Evolutionary conservation across 2,329 filamentous ascomycete genomes (phyloP).

Genomic region (Phaeophleospora eucalypticola): DNA sequence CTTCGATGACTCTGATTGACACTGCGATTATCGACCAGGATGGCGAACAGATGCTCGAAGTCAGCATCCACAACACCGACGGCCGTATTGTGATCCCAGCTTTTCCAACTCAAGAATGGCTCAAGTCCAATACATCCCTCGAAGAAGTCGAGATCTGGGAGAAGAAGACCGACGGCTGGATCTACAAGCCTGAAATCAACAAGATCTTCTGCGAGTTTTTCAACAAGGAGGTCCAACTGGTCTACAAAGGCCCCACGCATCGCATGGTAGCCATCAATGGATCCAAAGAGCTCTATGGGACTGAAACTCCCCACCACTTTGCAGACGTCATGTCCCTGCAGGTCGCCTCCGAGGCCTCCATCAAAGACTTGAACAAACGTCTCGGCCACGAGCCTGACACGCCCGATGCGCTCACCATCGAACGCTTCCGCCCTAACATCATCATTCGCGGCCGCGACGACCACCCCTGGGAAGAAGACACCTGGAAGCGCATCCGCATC

Average conservation of each 20-base stretch:
- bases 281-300: slow-evolving; percentile 50
- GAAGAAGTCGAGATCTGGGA: slow-evolving; percentile 56
- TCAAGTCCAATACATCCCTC: slow-evolving; percentile 50
- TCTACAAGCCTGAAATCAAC: slow-evolving; percentile 52
- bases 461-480: slow-evolving; percentile 58
- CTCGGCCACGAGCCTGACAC: slow-evolving; percentile 41
- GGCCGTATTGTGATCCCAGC: slow-evolving; percentile 51
- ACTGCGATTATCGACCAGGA: slow-evolving; percentile 45
- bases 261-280: slow-evolving; percentile 55
- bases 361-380: slow-evolving; percentile 56
- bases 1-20: slow-evolving; percentile 60
- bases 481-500: slow-evolving; percentile 57
- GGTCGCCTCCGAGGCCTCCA: slow-evolving; percentile 51
- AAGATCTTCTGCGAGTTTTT: slow-evolving; percentile 54
- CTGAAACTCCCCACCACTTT: slow-evolving; percentile 47
- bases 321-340: slow-evolving; percentile 57
- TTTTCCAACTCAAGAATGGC: slow-evolving; percentile 52
- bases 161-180: slow-evolving; percentile 53
- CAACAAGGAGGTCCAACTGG: slow-evolving; percentile 51
- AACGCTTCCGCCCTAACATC: slow-evolving; percentile 62
- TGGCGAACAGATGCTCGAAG: slow-evolving; percentile 39
- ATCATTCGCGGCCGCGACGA: slow-evolving; percentile 50
- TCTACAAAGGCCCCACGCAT: slow-evolving; percentile 59
- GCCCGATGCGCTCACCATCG: slow-evolving; percentile 49
- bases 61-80: slow-evolving; percentile 44